Percentiles rank a stretch among this genome's conserved stretches.
These are phyloP conservation scores for Scheffersomyces cryptocercus DNA, from an alignment of 1,139 yeast genomes.

Conservation along the genomic window DNA sequence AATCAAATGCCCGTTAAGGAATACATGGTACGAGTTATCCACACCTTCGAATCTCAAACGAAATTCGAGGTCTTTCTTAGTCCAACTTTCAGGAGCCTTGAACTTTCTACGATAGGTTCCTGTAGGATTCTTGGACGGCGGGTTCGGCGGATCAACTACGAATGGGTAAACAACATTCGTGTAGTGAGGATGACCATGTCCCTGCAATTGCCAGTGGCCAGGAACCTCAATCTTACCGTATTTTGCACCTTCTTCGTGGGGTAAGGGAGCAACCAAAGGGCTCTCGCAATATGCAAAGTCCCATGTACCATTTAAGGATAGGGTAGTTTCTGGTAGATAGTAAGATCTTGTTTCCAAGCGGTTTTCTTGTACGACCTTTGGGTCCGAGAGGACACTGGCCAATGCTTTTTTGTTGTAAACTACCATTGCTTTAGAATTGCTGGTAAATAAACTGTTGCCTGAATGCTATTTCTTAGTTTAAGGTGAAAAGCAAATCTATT, in stretches of 20 bases:
- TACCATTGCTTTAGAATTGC: neutral
- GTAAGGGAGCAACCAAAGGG: constrained; percentile 20
- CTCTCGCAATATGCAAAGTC: constrained; percentile 20
- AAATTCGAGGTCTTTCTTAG: constrained; percentile 7
- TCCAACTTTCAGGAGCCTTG: constrained; percentile 13
- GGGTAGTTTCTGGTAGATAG: constrained; percentile 11
- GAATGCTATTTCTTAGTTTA: no score
- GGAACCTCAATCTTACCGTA: constrained; percentile 24
- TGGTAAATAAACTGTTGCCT: no score
- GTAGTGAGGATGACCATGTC: constrained; percentile 30
- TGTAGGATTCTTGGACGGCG: constrained; percentile 32
- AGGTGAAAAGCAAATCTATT: no score
- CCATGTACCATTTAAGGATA: constrained; percentile 31
- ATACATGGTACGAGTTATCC: constrained; percentile 30
- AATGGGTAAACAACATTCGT: constrained; percentile 32
- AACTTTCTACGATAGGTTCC: constrained; percentile 29
- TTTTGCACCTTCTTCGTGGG: constrained; percentile 11
- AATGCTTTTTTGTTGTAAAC: constrained; percentile 3
- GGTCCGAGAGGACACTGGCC: constrained; percentile 9
- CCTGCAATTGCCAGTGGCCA: constrained; percentile 39
- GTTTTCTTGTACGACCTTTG: constrained; percentile 11
- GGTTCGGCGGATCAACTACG: constrained; percentile 32
- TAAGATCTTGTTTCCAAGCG: constrained; percentile 15
- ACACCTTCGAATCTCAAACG: constrained; percentile 34
- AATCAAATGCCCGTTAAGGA: constrained; percentile 24